Evolutionary conservation across 129 eudicot genomes (phyloP), one percentile per base, ranked within the genome.

Genomic region (Chrysanthemum makinoi): DNA sequence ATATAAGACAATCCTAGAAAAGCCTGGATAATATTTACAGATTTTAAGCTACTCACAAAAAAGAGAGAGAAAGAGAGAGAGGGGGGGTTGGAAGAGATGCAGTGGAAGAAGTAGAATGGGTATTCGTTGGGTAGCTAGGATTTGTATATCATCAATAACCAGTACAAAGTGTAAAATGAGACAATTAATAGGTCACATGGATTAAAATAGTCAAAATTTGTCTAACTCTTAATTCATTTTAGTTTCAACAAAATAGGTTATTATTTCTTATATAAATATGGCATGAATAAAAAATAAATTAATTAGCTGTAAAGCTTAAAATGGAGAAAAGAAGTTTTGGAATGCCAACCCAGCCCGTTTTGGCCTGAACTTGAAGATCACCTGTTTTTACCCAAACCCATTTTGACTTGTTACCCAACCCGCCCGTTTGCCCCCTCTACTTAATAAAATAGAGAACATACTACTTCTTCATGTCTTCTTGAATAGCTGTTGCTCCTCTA

Each of bases 401-500:
- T 70, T 57, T 55, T 54, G 64, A 9, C 20, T 44, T 9, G 20
- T 57, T 59, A 24, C 64, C 64, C 48, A 16, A 30, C 67, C 16
- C 49, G 15, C 47, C 24, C 24, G 16, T 52, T 52, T 39, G 51
- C 59, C 43, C 10, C 55, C 55, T 10, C 55, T 51, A 44, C n/a
- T 14, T 20, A 35, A 16, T 75, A 28, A 15, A 67, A 47, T 28
- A 56, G 51, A 64, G 54, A 79, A 77, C 94, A 78, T 83, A 89
- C 96, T 75, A 81, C 72, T 82, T 89, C 83, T 87, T 89, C 75
- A 94, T 47, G 84, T 94, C 99, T 71, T 94, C 93, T 47, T 84
- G 86, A 78, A 94, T 86, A 69, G 93, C 91, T 28, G 91, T 74
- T 58, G 97, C 99, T 14, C 99, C 99, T 82, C 85, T 88, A 78